Conservation (phyloP, 31 red algal species). For the Pterothamnion heteromorphum region DNA sequence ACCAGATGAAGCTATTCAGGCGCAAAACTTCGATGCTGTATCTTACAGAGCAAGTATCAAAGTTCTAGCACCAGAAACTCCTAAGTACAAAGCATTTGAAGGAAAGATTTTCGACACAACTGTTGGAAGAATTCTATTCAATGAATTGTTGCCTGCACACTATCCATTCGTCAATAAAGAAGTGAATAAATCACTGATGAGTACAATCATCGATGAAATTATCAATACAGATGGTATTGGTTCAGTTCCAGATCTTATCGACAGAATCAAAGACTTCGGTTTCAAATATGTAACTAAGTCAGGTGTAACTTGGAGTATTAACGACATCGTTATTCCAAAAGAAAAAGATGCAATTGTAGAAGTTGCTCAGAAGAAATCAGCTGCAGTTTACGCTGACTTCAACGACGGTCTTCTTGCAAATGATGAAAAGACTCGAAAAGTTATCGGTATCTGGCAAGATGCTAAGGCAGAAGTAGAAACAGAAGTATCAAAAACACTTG, state of each 20-base stretch:
- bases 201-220: neutral
- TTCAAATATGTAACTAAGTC: neutral
- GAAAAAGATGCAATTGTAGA: neutral
- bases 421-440: constrained; percentile 15
- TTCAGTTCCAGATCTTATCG: neutral
- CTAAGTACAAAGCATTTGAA: too few species aligned
- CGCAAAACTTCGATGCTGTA: neutral
- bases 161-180: neutral
- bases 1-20: neutral
- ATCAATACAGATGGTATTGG: neutral
- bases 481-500: neutral
- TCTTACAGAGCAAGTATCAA: neutral
- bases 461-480: neutral
- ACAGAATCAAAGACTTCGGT: neutral
- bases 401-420: neutral
- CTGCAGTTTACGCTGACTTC: neutral
- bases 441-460: constrained; percentile 5
- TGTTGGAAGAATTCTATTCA: neutral
- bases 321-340: constrained; percentile 26
- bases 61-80: too few species aligned
- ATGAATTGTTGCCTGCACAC: neutral
- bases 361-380: neutral
- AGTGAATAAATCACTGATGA: neutral
- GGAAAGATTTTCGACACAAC: too few species aligned
- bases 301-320: neutral